Percentiles rank a stretch among this genome's conserved stretches.
Evolutionary conservation across 2,329 filamentous ascomycete genomes (phyloP).

Genomic region (Talaromyces verruculosus): DNA sequence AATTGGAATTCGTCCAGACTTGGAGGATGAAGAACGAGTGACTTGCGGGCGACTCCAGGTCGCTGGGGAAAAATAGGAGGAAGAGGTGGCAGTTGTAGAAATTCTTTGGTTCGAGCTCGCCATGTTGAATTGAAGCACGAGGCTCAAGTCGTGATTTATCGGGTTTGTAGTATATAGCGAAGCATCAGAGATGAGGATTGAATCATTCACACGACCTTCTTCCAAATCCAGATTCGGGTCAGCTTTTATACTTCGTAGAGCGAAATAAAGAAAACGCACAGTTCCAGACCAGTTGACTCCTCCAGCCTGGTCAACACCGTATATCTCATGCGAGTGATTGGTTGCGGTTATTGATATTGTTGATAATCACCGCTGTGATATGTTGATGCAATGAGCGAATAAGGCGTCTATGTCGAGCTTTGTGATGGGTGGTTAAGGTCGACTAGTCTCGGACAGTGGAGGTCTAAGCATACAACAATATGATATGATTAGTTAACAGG

Average conservation of each 20-base stretch:
- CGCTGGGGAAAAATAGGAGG: slow-evolving; percentile 9
- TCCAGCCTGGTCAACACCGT: background rate
- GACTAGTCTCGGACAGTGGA: background rate
- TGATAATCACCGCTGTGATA: background rate
- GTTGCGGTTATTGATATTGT: background rate
- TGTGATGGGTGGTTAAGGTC: background rate
- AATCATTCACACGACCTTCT: background rate
- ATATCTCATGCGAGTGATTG: slow-evolving; percentile 2
- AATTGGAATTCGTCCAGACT: slow-evolving; percentile 18
- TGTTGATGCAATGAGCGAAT: background rate
- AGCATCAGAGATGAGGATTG: background rate
- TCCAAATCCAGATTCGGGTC: background rate
- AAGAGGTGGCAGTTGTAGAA: background rate
- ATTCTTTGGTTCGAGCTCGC: background rate
- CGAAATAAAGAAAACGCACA: background rate
- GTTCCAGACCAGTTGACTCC: background rate
- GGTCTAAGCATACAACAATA: slow-evolving; percentile 16
- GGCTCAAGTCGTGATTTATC: background rate
- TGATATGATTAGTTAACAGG: background rate
- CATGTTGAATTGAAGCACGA: background rate
- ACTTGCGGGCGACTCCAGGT: background rate
- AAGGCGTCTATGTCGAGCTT: background rate
- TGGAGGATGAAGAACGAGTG: slow-evolving; percentile 9
- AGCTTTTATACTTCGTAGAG: slow-evolving; percentile 13
- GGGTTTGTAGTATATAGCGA: background rate